Evolutionary conservation across 371 early-diverging fungal species (phyloP).

Genomic region (Apophysomyces elegans): DNA sequence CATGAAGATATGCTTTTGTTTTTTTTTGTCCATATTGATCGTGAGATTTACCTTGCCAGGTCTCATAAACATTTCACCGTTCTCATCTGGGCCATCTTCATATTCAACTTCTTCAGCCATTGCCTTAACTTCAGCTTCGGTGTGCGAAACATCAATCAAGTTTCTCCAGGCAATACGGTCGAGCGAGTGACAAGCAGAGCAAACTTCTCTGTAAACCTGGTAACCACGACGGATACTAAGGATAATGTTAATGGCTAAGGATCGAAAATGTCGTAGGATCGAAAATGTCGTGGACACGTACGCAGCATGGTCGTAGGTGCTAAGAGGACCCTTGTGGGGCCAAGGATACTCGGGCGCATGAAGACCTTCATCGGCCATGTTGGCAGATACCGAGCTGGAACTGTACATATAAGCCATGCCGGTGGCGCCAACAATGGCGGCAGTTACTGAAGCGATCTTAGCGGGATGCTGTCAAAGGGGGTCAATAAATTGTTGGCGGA

Average conservation of each 20-base stretch:
- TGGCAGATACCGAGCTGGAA: constrained; percentile 61
- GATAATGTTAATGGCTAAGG: too few relatives aligned
- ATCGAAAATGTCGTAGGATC: not conserved
- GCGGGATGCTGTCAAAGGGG: constrained; percentile 37
- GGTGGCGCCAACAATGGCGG: constrained; percentile 60
- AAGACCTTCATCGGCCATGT: constrained; percentile 89
- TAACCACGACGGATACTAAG: constrained; percentile 94
- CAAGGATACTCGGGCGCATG: constrained; percentile 91
- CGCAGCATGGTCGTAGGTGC: constrained; percentile 94
- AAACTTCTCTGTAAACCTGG: constrained; percentile 98
- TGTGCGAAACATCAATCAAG: constrained; percentile 91
- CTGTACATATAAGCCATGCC: constrained; percentile 59
- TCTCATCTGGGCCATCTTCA: constrained; percentile 93
- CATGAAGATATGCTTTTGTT: not conserved
- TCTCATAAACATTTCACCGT: constrained; percentile 92
- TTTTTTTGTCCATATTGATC: constrained; percentile 9
- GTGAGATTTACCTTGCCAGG: constrained; percentile 81
- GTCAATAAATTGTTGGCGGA: not conserved
- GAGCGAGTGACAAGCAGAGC: constrained; percentile 96
- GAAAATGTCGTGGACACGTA: constrained; percentile 43
- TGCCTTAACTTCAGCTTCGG: constrained; percentile 91
- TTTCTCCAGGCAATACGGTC: constrained; percentile 94
- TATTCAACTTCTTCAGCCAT: constrained; percentile 95
- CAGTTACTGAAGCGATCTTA: constrained; percentile 56
- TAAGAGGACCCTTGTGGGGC: constrained; percentile 80